phyloP scores from a whole-genome alignment of 208 protist species.

The Crithidia thermophila region DNA sequence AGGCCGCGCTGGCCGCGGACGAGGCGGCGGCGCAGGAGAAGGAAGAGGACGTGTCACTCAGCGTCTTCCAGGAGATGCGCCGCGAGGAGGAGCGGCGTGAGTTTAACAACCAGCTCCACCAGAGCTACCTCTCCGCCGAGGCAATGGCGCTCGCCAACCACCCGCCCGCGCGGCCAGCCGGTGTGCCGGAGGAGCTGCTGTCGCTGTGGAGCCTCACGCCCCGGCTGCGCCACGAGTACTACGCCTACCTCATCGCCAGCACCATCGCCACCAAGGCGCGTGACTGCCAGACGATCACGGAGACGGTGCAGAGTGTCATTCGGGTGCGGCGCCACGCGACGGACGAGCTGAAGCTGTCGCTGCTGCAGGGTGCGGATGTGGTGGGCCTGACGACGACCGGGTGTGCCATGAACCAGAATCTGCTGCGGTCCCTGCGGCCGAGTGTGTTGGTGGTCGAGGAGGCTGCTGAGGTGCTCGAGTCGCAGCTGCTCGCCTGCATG shows the following conservation, averaged over 20 bases:
- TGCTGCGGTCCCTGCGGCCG: constrained; percentile 82
- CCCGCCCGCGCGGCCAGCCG: constrained; percentile 51
- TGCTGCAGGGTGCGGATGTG: constrained; percentile 88
- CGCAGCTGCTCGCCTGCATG: constrained; percentile 92
- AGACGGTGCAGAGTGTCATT: constrained; percentile 68
- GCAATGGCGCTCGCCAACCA: constrained; percentile 59
- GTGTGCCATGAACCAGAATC: constrained; percentile 89
- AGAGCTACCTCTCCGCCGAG: constrained; percentile 76
- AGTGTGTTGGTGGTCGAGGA: constrained; percentile 94
- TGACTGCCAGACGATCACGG: constrained; percentile 78
- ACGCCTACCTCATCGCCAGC: constrained; percentile 81
- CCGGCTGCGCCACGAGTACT: constrained; percentile 77
- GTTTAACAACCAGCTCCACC: constrained; percentile 72
- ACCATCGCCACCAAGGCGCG: constrained; percentile 75
- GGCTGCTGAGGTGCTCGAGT: constrained; percentile 94
- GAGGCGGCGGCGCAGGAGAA: constrained; percentile 32
- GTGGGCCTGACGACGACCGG: constrained; percentile 94
- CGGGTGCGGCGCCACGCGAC: constrained; percentile 83
- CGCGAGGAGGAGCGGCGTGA: constrained; percentile 77
- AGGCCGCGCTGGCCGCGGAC: constrained; percentile 34
- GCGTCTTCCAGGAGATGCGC: constrained; percentile 91
- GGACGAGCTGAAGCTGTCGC: constrained; percentile 72
- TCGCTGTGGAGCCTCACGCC: constrained; percentile 88
- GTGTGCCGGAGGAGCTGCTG: constrained; percentile 71
- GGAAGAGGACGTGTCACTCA: constrained; percentile 74